Evolutionary conservation across 352 stramenopile genomes (phyloP), one percentile per base, ranked within the genome.

Genomic region (Plasmopara halstedii): DNA sequence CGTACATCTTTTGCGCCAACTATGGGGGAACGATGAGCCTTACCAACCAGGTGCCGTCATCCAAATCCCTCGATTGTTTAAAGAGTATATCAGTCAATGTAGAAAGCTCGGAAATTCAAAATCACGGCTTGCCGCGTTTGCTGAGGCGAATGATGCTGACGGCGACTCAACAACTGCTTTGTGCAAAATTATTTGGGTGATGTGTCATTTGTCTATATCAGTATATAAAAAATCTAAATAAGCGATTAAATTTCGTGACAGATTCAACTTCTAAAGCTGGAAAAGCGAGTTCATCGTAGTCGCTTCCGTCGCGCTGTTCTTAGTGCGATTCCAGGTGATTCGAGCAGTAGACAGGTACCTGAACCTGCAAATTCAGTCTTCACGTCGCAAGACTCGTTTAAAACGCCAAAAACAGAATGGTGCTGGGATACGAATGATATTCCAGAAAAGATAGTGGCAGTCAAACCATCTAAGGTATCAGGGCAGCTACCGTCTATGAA

Each of bases 271-370:
- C 49, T 67, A 14, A 88, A 75, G 36, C 50, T 85, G 32, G 71
- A 85, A 19, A 85, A 81, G 45, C 37, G 67, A 26, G 75, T 85
- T 19, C 66, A 80, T 42, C 69, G 71, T 8, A 71, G 47, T 51
- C 66, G 78, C 11, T 90, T 73, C 23, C 48, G 46, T 21, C 21
- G 48, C 9, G 50, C 33, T 10, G 29, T 70, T 34, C 43, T 70
- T 5, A 56, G 39, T 38, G 29, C 38, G 14, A 67, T 70, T n/a
- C 40, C 43, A 26, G 31, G 35, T 56, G 32, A 34, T 31, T 8
- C 39, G 20, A 34, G 49, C 13, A 42, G 26, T 20, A 32, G 49
- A 9, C 41, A 59, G 33, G 26, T 17, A 13, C 36, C 51, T 32
- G 11, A 13, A 23, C 11, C 21, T 40, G 50, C 14, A 50, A n/a